phyloP scores from a whole-genome alignment of 1,139 yeast genomes.

The Pichia sp. region DNA sequence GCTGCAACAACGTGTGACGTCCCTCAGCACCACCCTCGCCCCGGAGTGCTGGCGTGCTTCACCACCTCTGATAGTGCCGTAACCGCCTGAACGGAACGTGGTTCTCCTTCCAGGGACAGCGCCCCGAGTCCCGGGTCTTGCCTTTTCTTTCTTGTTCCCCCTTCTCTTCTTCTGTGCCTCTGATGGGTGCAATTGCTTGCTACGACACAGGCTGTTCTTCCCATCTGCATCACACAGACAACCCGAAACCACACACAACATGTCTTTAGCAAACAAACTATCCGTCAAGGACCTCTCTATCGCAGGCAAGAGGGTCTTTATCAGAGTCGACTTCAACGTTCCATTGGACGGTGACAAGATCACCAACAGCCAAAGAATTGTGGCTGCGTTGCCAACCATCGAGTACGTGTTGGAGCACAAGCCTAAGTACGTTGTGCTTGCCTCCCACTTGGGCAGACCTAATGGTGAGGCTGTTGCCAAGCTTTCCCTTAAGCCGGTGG shows the following conservation, averaged over 20 bases:
- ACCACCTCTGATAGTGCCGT: too few relatives aligned
- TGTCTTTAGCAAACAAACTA: slow-evolving; percentile 90
- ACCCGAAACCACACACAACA: background rate
- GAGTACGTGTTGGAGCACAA: slow-evolving; percentile 83
- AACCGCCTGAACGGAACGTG: too few relatives aligned
- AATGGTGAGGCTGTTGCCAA: slow-evolving; percentile 81
- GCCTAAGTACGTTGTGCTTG: slow-evolving; percentile 85
- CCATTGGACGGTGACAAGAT: slow-evolving; percentile 93
- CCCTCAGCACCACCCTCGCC: background rate
- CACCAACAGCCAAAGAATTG: slow-evolving; percentile 98
- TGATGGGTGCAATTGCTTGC: background rate
- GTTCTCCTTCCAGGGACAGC: too few relatives aligned
- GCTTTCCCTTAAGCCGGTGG: slow-evolving; percentile 89
- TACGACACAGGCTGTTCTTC: background rate
- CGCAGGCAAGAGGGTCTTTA: slow-evolving; percentile 40
- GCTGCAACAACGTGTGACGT: slow-evolving; percentile 6
- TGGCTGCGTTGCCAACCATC: slow-evolving; percentile 96
- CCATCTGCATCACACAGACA: background rate
- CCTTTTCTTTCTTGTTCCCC: background rate
- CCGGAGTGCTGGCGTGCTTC: background rate
- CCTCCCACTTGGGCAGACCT: slow-evolving; percentile 97
- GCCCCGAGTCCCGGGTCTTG: too few relatives aligned
- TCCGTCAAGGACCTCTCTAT: slow-evolving; percentile 86
- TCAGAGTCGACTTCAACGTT: slow-evolving; percentile 61
- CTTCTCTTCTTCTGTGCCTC: background rate